Evolutionary conservation across 495 filamentous ascomycete species (phyloP).

Genomic region (Annulohypoxylon nitens): DNA sequence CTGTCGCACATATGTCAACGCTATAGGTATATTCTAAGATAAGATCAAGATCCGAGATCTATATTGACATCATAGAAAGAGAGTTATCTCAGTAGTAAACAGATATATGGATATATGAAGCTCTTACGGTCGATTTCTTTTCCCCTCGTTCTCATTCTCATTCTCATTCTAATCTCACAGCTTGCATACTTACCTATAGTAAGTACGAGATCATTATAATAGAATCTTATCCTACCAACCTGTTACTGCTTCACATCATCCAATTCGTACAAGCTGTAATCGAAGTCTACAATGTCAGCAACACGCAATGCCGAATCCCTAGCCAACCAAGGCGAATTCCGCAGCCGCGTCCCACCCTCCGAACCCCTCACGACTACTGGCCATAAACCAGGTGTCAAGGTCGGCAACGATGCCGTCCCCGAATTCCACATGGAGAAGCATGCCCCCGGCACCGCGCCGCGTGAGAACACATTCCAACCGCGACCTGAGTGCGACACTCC

Average conservation of each 20-base stretch:
- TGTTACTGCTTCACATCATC: neutral
- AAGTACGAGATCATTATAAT: too few relatives aligned
- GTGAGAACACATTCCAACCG: constrained; percentile 70
- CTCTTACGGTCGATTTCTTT: too few relatives aligned
- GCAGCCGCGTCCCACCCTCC: constrained; percentile 62
- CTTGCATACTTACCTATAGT: too few relatives aligned
- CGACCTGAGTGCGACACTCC: constrained; percentile 63
- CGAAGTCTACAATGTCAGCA: constrained; percentile 63
- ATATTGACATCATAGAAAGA: constrained; percentile 33
- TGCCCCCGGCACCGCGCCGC: constrained; percentile 74
- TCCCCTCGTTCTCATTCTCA: too few relatives aligned
- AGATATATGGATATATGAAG: constrained; percentile 14
- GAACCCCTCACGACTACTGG: constrained; percentile 67
- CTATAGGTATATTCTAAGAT: neutral
- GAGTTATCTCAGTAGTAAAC: neutral
- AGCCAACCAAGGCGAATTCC: constrained; percentile 70
- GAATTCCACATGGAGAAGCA: constrained; percentile 74
- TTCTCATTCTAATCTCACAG: too few relatives aligned
- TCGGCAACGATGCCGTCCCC: constrained; percentile 70
- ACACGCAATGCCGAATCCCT: constrained; percentile 66
- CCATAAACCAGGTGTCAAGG: constrained; percentile 73
- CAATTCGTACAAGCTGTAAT: neutral
- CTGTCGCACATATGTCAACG: constrained; percentile 14
- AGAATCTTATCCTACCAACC: neutral
- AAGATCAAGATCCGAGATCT: neutral